phyloP scores from a whole-genome alignment of 2,329 filamentous ascomycete genomes.

The Fusarium beomiforme region DNA sequence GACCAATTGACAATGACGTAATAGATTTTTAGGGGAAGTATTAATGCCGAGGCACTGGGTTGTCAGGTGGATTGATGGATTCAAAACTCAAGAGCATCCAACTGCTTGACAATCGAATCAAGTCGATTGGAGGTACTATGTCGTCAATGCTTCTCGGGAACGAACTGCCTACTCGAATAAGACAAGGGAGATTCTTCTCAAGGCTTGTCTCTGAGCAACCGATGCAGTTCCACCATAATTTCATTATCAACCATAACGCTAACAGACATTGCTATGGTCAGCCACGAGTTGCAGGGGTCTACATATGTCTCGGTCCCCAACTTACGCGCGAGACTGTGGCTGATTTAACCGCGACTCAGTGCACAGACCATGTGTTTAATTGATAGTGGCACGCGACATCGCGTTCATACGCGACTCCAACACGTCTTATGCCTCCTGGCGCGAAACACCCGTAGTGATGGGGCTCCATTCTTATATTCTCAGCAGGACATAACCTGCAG shows the following conservation, averaged over 20 bases:
- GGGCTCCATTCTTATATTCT: slow-evolving; percentile 28
- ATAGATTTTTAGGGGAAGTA: slow-evolving; percentile 22
- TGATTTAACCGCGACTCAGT: slow-evolving; percentile 15
- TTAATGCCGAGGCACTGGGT: slow-evolving; percentile 6
- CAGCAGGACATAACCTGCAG: slow-evolving; percentile 35
- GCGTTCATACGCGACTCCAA: slow-evolving; percentile 46
- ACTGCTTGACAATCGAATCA: slow-evolving; percentile 18
- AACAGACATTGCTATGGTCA: neutral
- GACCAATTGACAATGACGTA: slow-evolving; percentile 37
- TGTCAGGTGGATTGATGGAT: slow-evolving; percentile 31
- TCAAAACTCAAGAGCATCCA: slow-evolving; percentile 2
- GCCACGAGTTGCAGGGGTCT: neutral
- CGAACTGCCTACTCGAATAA: slow-evolving; percentile 30
- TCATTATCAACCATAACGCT: slow-evolving; percentile 29
- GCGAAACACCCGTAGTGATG: slow-evolving; percentile 31
- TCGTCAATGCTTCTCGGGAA: slow-evolving; percentile 4
- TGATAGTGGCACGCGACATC: slow-evolving; percentile 41
- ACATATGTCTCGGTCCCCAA: neutral
- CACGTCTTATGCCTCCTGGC: slow-evolving; percentile 37
- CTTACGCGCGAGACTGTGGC: slow-evolving; percentile 20
- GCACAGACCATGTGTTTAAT: slow-evolving; percentile 46
- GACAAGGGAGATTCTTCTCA: neutral
- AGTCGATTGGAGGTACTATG: neutral
- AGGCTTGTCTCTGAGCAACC: slow-evolving; percentile 17
- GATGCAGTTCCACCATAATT: neutral